Percentiles rank a stretch among this genome's conserved stretches.
Conservation (phyloP, 805 yeast genomes). For the Wickerhamiella musiphila region DNA sequence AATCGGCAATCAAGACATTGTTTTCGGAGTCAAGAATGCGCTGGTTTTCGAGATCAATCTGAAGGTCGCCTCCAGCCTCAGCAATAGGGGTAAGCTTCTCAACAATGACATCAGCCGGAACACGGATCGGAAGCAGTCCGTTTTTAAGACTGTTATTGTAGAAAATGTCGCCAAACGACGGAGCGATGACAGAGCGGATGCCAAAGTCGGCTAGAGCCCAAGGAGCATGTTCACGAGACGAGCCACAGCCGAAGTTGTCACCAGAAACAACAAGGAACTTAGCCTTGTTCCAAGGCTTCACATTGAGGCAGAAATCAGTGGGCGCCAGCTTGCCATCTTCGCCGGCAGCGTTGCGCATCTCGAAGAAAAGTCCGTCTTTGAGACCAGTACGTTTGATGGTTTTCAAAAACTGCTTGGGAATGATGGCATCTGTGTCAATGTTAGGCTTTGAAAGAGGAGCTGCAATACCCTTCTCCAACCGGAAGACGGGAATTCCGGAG, state of each 20-base stretch:
- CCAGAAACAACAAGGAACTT: slow-evolving; percentile 83
- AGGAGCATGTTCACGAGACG: slow-evolving; percentile 98
- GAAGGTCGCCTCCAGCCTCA: slow-evolving; percentile 46
- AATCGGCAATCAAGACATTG: slow-evolving; percentile 60
- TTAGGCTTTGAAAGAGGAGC: slow-evolving; percentile 92
- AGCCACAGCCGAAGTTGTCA: slow-evolving; percentile 97
- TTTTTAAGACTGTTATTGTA: slow-evolving; percentile 95
- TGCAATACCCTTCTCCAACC: slow-evolving; percentile 62
- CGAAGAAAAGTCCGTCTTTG: slow-evolving; percentile 75
- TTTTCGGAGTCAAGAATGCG: slow-evolving; percentile 50
- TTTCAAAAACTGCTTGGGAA: slow-evolving; percentile 95
- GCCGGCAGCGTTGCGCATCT: slow-evolving; percentile 56
- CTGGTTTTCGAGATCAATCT: slow-evolving; percentile 78
- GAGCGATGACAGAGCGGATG: slow-evolving; percentile 88
- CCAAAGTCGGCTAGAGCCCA: slow-evolving; percentile 99
- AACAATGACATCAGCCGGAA: slow-evolving; percentile 60
- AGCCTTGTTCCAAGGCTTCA: slow-evolving; percentile 62
- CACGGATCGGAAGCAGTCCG: slow-evolving; percentile 81
- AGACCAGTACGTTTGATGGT: slow-evolving; percentile 96
- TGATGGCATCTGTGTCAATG: slow-evolving; percentile 96
- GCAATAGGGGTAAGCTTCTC: slow-evolving; percentile 70
- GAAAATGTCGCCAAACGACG: slow-evolving; percentile 96
- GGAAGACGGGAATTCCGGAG: slow-evolving; percentile 58
- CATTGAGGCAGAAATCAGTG: slow-evolving; percentile 86
- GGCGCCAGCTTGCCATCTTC: slow-evolving; percentile 37